Base-by-base conservation (phyloP, 768 basidiomycete genomes). In the Solioccasus polychromus region DNA sequence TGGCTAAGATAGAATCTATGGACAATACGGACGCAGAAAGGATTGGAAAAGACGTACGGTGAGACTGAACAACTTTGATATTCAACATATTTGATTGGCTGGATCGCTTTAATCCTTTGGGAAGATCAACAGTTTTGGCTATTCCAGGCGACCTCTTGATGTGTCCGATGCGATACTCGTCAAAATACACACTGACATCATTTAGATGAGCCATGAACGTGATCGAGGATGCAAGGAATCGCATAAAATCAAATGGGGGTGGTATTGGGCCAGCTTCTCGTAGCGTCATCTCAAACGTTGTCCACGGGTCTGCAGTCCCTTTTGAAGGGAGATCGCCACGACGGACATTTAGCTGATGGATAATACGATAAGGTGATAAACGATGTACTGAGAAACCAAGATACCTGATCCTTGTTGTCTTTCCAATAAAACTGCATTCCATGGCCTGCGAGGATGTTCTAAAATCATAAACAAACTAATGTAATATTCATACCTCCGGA, bases 371-470 rank as follows among this genome's bases (percentile, higher is more conserved):
- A 44, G 55, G 39, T 38, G 19, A 39, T 8, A 15, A 19, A 25
- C n/a, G 11, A 1, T 18, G 8, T 3, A n/a, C 8, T 18, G 7
- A 23, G 22, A 25, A 35, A 37, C 8, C 30, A 20, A 29, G 17
- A 28, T 52, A 85, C 84, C 71, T 93, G 91, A 59, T 93, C 91
- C 57, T 88, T 90, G 56, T 86, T 87, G 58, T 88, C 89, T 61
- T 92, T 93, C 92, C 92, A 97, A 62, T 94, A 89, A 63, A 96
- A 97, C 0, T 83, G 86, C 92, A 95, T 95, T 82, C 91, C 92
- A 59, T 88, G 79, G 25, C 82, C 92, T 78, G 61, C 50, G 39
- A 52, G 20, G 31, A 49, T 24, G 20, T 17, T 31, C 44, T 12
- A 40, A 48, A 18, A 34, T 18, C 4, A 15, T 11, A 5, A 18